Evolutionary conservation across 2,329 filamentous ascomycete species (phyloP).

Genomic region (Ophiocordyceps camponoti-saundersi): DNA sequence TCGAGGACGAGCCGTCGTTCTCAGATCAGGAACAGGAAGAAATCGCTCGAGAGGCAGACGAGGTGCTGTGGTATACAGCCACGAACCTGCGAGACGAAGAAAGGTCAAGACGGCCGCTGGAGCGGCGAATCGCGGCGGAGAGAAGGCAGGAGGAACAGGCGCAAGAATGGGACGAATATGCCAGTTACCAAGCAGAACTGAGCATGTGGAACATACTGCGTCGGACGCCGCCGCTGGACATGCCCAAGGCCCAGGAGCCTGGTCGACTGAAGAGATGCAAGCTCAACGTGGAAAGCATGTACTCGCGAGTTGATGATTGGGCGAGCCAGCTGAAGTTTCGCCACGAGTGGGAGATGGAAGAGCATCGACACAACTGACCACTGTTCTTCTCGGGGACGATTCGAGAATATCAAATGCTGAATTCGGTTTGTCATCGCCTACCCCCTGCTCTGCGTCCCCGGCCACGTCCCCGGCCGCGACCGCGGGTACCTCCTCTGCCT

Average conservation of each 20-base stretch:
- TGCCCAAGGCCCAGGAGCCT: constrained; percentile 13
- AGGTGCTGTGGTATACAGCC: constrained; percentile 23
- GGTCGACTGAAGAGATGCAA: constrained; percentile 11
- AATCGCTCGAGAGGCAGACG: constrained; percentile 21
- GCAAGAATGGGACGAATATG: constrained; percentile 21
- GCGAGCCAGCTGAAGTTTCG: constrained; percentile 16
- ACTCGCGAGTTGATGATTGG: constrained; percentile 21
- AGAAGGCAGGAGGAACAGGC: constrained; percentile 25
- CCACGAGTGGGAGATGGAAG: constrained; percentile 24
- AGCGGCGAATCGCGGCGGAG: constrained; percentile 21
- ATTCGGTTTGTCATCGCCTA: constrained; percentile 3
- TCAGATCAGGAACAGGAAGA: constrained; percentile 12
- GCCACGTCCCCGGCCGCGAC: constrained; percentile 16
- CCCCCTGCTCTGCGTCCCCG: constrained; percentile 13
- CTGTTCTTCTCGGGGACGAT: no score
- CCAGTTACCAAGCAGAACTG: constrained; percentile 22
- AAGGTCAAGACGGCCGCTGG: constrained; percentile 18
- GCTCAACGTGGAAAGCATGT: constrained; percentile 17
- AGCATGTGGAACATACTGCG: constrained; percentile 28
- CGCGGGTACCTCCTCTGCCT: constrained; percentile 17
- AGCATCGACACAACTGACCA: no score
- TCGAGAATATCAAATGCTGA: background rate
- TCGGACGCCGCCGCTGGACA: constrained; percentile 17
- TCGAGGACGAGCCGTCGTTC: constrained; percentile 4
- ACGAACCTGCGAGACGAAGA: constrained; percentile 20